These are phyloP conservation scores for Hippophae gyantsensis DNA, from an alignment of 306 rosid genomes.

Conservation along the genomic window DNA sequence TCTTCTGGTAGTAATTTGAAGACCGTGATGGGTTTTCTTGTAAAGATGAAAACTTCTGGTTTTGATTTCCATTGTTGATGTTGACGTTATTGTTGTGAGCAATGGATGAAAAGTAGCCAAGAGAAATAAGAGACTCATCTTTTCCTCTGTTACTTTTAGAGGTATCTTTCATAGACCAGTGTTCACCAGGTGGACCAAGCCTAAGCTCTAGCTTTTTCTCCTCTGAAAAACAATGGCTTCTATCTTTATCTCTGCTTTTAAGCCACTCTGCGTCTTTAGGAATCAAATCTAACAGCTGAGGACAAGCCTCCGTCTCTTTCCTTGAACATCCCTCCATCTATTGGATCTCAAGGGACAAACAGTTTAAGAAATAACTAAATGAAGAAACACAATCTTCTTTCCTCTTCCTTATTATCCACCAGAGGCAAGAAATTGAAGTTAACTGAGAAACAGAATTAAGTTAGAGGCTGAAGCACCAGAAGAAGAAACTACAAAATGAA, in stretches of 20 bases:
- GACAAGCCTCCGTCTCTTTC: constrained; percentile 42
- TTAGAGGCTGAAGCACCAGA: background rate
- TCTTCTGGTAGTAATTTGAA: constrained; percentile 21
- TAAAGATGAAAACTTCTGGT: constrained; percentile 21
- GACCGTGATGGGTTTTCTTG: constrained; percentile 33
- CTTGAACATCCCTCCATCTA: constrained; percentile 49
- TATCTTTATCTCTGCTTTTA: constrained; percentile 24
- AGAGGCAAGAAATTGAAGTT: constrained; percentile 7
- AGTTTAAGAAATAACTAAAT: constrained; percentile 3
- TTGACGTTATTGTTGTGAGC: background rate
- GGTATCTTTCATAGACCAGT: constrained; percentile 37
- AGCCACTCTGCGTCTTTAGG: constrained; percentile 47
- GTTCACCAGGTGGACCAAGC: constrained; percentile 84
- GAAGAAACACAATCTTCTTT: constrained; percentile 6
- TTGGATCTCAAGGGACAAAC: constrained; percentile 1
- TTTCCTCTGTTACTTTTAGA: constrained; percentile 23
- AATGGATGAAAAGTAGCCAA: constrained; percentile 32
- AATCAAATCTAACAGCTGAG: constrained; percentile 62
- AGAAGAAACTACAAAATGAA: background rate
- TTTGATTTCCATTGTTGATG: constrained; percentile 21
- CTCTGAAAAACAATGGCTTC: constrained; percentile 39
- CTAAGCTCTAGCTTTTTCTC: constrained; percentile 72
- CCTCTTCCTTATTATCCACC: background rate
- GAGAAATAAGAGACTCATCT: constrained; percentile 42
- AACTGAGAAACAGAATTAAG: constrained; percentile 8